Percentiles rank a stretch among this genome's conserved stretches.
phyloP scores from a whole-genome alignment of 2,329 filamentous ascomycete genomes.

The Botrytis elliptica region DNA sequence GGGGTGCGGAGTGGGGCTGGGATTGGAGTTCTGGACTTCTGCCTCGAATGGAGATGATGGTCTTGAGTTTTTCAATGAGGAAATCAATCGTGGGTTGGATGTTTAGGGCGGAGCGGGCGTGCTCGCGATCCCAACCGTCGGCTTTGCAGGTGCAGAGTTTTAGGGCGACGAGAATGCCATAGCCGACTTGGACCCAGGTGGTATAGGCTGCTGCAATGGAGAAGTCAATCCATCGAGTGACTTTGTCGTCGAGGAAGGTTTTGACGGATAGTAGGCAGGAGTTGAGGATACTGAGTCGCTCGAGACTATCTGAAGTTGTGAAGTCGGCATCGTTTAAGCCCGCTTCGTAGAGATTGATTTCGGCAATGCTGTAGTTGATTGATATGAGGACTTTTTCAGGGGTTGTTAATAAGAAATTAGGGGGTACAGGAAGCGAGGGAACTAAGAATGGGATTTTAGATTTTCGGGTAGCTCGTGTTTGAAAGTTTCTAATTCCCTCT shows the following conservation, averaged over 20 bases:
- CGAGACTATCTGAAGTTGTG: constrained; percentile 16
- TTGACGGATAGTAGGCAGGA: constrained; percentile 22
- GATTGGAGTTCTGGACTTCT: neutral
- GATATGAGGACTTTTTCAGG: neutral
- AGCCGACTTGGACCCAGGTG: constrained; percentile 16
- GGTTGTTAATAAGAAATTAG: neutral
- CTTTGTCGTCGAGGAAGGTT: constrained; percentile 16
- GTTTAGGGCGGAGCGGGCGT: neutral
- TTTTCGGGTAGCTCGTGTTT: neutral
- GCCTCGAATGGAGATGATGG: neutral
- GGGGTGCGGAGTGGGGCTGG: neutral
- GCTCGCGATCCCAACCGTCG: constrained; percentile 22
- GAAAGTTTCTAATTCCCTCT: neutral
- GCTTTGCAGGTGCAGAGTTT: constrained; percentile 21
- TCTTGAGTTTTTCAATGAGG: neutral
- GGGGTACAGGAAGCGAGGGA: neutral
- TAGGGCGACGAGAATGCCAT: constrained; percentile 19
- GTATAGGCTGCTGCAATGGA: constrained; percentile 16
- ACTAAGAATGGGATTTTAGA: neutral
- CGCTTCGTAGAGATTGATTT: constrained; percentile 23
- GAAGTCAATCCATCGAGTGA: neutral
- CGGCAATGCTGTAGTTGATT: constrained; percentile 20
- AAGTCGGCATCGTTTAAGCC: constrained; percentile 12
- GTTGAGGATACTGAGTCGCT: constrained; percentile 22
- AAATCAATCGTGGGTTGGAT: neutral